These are phyloP conservation scores for Starmerella sirachaensis DNA, from an alignment of 805 yeast genomes.

Conservation along the genomic window DNA sequence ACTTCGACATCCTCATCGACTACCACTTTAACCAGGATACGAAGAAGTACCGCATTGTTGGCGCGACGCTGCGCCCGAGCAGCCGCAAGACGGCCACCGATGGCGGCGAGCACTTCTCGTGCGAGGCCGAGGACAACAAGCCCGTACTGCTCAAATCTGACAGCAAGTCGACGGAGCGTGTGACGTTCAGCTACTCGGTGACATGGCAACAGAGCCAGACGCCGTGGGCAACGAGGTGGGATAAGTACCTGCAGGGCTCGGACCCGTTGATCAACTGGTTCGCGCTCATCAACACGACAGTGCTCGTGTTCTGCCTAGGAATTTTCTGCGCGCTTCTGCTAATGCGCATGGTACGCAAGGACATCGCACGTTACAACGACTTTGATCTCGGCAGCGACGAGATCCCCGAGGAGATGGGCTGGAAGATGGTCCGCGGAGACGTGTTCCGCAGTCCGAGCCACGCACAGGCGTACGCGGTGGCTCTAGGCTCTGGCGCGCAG, in stretches of 20 bases:
- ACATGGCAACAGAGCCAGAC: constrained; percentile 56
- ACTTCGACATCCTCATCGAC: constrained; percentile 65
- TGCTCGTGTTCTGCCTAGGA: constrained; percentile 67
- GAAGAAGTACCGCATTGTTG: constrained; percentile 74
- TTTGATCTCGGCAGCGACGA: constrained; percentile 63
- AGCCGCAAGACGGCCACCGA: constrained; percentile 38
- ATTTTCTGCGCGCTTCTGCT: constrained; percentile 68
- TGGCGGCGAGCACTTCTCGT: constrained; percentile 19
- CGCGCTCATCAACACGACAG: constrained; percentile 73
- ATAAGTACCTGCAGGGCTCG: constrained; percentile 71
- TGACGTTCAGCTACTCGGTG: constrained; percentile 78
- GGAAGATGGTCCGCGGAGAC: constrained; percentile 95
- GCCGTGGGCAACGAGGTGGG: constrained; percentile 98
- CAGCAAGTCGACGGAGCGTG: constrained; percentile 36
- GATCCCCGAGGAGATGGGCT: constrained; percentile 84
- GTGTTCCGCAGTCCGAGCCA: constrained; percentile 74
- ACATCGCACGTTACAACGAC: constrained; percentile 79
- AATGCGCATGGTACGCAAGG: constrained; percentile 67
- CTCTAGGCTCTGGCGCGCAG: constrained; percentile 84
- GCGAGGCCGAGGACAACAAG: constrained; percentile 24
- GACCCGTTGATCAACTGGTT: constrained; percentile 96
- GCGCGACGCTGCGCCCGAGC: constrained; percentile 63
- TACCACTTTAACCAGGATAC: constrained; percentile 59
- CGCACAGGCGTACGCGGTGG: constrained; percentile 59
- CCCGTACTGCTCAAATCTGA: constrained; percentile 5